Percentiles rank a stretch among this genome's conserved stretches.
Conservation (phyloP, 2,329 filamentous ascomycete genomes). For the Plenodomus lindquistii region DNA sequence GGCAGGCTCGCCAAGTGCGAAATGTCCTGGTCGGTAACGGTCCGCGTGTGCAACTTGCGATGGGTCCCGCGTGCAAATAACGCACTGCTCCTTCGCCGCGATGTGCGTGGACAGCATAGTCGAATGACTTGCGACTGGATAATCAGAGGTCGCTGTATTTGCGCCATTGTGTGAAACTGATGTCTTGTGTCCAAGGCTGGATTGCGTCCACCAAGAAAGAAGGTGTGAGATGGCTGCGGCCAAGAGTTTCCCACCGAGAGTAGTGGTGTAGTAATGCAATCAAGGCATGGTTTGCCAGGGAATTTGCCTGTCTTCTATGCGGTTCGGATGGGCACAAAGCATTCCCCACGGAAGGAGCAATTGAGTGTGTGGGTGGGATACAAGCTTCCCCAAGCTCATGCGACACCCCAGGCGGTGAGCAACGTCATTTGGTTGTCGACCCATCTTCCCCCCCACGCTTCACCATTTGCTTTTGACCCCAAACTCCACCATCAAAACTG, state of each 20-base stretch:
- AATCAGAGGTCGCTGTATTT: slow-evolving; percentile 39
- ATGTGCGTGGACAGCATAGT: slow-evolving; percentile 34
- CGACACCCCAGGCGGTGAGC: slow-evolving; percentile 1
- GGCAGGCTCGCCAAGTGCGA: slow-evolving; percentile 75
- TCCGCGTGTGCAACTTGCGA: slow-evolving; percentile 43
- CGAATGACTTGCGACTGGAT: slow-evolving; percentile 45
- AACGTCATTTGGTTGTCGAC: background rate
- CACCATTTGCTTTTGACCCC: too few species aligned
- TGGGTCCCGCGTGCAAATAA: slow-evolving; percentile 20
- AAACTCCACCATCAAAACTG: background rate
- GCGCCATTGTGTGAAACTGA: slow-evolving; percentile 23
- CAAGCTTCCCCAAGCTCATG: slow-evolving; percentile 14
- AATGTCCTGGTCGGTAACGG: slow-evolving; percentile 72
- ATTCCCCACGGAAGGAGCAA: background rate
- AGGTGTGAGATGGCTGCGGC: background rate
- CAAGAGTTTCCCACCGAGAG: background rate
- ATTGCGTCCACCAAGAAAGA: background rate
- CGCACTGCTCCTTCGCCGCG: slow-evolving; percentile 17
- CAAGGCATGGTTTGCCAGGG: background rate
- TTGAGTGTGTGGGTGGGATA: background rate
- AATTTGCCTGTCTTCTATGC: background rate
- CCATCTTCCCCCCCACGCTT: background rate
- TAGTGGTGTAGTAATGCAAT: background rate
- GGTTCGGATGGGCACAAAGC: background rate
- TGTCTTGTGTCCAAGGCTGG: background rate